Evolutionary conservation across 441 rosid species (phyloP).

Genomic region (Gossypium gossypioides): DNA sequence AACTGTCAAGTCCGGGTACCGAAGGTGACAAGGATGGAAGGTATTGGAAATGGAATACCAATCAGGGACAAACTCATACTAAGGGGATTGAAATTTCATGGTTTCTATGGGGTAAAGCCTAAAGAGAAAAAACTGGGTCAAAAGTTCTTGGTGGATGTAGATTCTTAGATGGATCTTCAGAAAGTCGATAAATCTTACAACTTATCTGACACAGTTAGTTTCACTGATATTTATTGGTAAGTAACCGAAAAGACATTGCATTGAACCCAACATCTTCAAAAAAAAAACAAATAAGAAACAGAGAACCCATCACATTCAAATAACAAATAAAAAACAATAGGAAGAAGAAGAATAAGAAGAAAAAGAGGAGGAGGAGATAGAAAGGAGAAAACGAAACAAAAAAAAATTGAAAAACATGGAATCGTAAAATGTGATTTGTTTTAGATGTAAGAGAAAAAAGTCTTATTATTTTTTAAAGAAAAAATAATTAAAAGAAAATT

Average conservation of each 20-base stretch:
- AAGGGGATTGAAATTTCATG: slow-evolving; percentile 72
- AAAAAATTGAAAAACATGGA: too few relatives aligned
- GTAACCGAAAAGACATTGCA: neutral
- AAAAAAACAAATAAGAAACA: too few relatives aligned
- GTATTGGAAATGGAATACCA: slow-evolving; percentile 12
- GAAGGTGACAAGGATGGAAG: slow-evolving; percentile 15
- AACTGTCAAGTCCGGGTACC: too few relatives aligned
- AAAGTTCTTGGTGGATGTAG: slow-evolving; percentile 70
- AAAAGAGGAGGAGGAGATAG: too few relatives aligned
- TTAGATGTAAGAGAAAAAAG: too few relatives aligned
- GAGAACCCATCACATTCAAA: too few relatives aligned
- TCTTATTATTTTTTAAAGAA: too few relatives aligned
- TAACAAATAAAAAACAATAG: too few relatives aligned
- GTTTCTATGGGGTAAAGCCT: slow-evolving; percentile 67
- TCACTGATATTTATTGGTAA: slow-evolving; percentile 68
- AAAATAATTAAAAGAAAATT: too few relatives aligned
- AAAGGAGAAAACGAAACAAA: too few relatives aligned
- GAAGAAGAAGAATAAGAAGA: too few relatives aligned
- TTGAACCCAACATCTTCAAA: neutral
- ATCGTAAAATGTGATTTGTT: too few relatives aligned
- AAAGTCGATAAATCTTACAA: slow-evolving; percentile 50
- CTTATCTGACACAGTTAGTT: slow-evolving; percentile 57
- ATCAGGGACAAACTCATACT: slow-evolving; percentile 60
- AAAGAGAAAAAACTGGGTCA: slow-evolving; percentile 70
- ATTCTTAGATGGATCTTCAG: slow-evolving; percentile 81